Base-by-base conservation (phyloP, 805 yeast species). In the Cyberlindnera petersonii region DNA sequence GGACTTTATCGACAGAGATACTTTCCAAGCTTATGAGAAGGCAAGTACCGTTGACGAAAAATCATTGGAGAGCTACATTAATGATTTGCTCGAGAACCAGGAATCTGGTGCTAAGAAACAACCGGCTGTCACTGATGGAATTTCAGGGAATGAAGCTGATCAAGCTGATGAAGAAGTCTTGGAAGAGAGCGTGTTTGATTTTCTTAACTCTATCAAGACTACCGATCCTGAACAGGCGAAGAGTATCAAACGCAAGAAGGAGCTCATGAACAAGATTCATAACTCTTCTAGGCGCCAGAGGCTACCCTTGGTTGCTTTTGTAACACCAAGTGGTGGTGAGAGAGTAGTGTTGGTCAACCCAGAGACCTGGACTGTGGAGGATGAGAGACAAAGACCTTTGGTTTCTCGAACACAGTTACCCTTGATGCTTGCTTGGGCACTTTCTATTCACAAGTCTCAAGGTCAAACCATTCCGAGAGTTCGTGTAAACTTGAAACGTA, bases 401-500 rank as follows among this genome's bases (percentile, higher is more conserved):
- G 95, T 86, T 1, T 69, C 82, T 2, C 69, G 97, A 51, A 68
- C 71, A 0, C 98, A 93, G 55, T 50, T 93, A 2, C 98, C 98
- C 0, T 64, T 93, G 37, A 79, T 91, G 51, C 65, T 89, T n/a
- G 95, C 98, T 0, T 93, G 98, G 97, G 88, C 98, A 0, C 62
- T 93, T 31, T 88, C 97, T 0, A 89, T 93, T 31, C 98, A 93
- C 58, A 91, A 93, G 63, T 80, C 97, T 0, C 98, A 91, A 59
- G 98, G 98, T 1, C 89, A 91, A 61, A 85, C 98, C 0, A 61
- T 88, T 31, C 79, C 82, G 5, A 70, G 75, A 39, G 88, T 86
- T 4, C 73, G 73, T 46, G 95, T 91, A 6, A 95, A 93, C 58
- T 69, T 91, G 44, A 68, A 72, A 26, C 69, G 71, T 40, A 78